Evolutionary conservation across 179 eudicot genomes (phyloP), one percentile per base, ranked within the genome.

Genomic region (Vitellaria paradoxa): DNA sequence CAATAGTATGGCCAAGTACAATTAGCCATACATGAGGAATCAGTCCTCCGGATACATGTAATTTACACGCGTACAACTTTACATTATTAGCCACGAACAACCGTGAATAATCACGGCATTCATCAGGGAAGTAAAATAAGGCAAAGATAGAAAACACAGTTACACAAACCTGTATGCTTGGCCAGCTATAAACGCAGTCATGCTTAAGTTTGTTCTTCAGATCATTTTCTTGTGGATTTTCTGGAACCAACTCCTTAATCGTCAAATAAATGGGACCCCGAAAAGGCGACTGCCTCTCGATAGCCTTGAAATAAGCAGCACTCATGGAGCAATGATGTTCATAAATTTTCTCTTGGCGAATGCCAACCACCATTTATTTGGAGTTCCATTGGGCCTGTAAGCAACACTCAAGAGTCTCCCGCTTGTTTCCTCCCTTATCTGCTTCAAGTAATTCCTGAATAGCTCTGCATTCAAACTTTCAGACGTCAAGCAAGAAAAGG

Each of bases 281-380:
- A 23, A 62, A 46, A 37, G 68, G 26, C 18, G 18, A 63, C 49
- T 60, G 53, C 40, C 7, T 40, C 42, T 37, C 21, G 13, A 71
- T 26, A 71, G 69, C 24, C 76, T 71, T 72, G 23, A 20, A 59
- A 55, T 8, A 12, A 24, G 50, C 63, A 10, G 59, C 4, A 12
- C 9, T 73, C 76, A 92, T 17, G 91, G 90, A 76, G 84, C 87
- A 26, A 94, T 87, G n/a, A 93, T 82, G 84, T 94, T 94, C 84
- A 91, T 92, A n/a, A 92, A 91, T 73, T 93, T 94, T 75, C 97
- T 86, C 89, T 95, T 93, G 23, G 99, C 93, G 78, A 95, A 95
- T n/a, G 99, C 97, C 82, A 93, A 72, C 99, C 99, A 93, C 99
- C 99, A 95, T 80, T 93, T 95, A 57, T 95, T 95, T 23, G 99